These are phyloP conservation scores for Fragaria ananassa DNA, from an alignment of 306 rosid species.

Conservation along the genomic window DNA sequence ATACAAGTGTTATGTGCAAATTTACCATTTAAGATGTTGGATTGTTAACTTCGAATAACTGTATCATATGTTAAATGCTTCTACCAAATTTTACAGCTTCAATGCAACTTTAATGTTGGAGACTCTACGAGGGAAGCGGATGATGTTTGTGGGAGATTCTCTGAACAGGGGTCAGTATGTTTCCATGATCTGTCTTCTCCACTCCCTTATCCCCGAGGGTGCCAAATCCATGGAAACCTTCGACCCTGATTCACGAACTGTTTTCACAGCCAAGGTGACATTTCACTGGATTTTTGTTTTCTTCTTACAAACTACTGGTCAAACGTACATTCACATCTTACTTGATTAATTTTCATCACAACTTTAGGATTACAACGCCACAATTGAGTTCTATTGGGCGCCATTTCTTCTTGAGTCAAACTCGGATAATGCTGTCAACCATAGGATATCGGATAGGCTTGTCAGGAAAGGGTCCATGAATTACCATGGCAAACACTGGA, in stretches of 20 bases:
- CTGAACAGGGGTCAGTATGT: slow-evolving; percentile 91
- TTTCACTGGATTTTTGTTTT: neutral
- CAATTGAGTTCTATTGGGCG: slow-evolving; percentile 99
- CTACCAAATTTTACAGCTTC: slow-evolving; percentile 43
- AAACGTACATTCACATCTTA: neutral
- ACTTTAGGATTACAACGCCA: slow-evolving; percentile 71
- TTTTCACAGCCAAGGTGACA: slow-evolving; percentile 79
- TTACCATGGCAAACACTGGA: slow-evolving; percentile 83
- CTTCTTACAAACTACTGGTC: neutral
- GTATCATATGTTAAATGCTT: neutral
- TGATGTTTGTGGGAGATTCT: slow-evolving; percentile 96
- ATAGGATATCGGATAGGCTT: slow-evolving; percentile 74
- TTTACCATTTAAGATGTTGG: neutral
- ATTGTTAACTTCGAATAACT: neutral
- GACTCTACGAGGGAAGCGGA: slow-evolving; percentile 78
- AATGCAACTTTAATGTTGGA: slow-evolving; percentile 86
- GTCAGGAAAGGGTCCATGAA: slow-evolving; percentile 83
- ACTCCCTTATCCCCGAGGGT: slow-evolving; percentile 62
- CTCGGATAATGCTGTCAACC: slow-evolving; percentile 69
- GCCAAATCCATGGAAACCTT: slow-evolving; percentile 88
- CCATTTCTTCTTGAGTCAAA: slow-evolving; percentile 93
- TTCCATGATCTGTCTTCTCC: slow-evolving; percentile 85
- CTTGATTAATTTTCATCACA: neutral
- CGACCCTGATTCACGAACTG: slow-evolving; percentile 78
- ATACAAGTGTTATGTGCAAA: neutral